A percentile compares a stretch with the other conserved stretches of the same genome.
Conservation (phyloP, 179 eudicot genomes). For the Heliamphora pulchella region DNA sequence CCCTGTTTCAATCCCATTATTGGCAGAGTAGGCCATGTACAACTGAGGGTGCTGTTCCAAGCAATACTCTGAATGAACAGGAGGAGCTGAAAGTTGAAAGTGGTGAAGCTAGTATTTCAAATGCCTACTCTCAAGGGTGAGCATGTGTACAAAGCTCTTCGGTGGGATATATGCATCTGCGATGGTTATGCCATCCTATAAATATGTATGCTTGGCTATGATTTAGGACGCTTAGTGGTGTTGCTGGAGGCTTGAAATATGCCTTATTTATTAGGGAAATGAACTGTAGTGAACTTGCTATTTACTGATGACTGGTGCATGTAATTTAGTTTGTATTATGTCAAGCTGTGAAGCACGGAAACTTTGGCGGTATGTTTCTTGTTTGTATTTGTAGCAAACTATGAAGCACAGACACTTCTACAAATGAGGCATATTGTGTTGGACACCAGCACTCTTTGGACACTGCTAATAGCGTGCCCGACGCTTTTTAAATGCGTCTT, state of each 20-base stretch:
- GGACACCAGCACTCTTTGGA: no score
- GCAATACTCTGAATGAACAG: slow-evolving; percentile 25
- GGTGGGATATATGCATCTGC: neutral
- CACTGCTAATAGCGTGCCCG: no score
- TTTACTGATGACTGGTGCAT: neutral
- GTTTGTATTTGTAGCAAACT: no score
- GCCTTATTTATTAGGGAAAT: neutral
- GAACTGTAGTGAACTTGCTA: slow-evolving; percentile 5
- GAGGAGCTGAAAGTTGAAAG: slow-evolving; percentile 34
- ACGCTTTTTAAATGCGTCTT: no score
- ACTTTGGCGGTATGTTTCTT: no score
- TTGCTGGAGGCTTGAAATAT: neutral
- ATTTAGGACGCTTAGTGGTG: slow-evolving; percentile 8
- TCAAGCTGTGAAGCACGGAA: no score
- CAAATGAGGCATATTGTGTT: no score
- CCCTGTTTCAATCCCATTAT: slow-evolving; percentile 30
- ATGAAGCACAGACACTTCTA: no score
- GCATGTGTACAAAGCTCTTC: slow-evolving; percentile 19
- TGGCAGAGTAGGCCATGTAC: slow-evolving; percentile 30
- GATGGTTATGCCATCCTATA: neutral
- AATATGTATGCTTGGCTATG: neutral
- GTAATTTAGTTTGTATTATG: no score
- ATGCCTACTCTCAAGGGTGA: slow-evolving; percentile 73
- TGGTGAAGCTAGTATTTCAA: slow-evolving; percentile 47
- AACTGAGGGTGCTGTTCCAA: slow-evolving; percentile 35